A percentile compares a stretch with the other conserved stretches of the same genome.
Evolutionary conservation across 768 basidiomycete genomes (phyloP).

Genomic region (Tricholoma terreum): DNA sequence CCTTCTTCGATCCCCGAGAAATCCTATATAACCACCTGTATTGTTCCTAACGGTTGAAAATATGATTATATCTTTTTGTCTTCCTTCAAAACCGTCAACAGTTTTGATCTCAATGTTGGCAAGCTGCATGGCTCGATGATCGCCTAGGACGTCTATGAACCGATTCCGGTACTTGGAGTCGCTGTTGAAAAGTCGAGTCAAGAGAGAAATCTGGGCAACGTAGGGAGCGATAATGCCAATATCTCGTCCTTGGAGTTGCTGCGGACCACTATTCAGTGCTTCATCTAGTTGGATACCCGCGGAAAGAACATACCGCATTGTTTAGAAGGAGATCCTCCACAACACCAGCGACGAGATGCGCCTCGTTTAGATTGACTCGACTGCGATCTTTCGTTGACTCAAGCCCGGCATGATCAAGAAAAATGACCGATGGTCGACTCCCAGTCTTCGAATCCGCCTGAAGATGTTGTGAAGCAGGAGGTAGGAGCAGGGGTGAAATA

Average conservation of each 20-base stretch:
- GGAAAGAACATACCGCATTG: constrained; percentile 58
- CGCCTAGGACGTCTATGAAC: constrained; percentile 60
- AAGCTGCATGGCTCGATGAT: constrained; percentile 62
- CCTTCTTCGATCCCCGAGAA: constrained; percentile 80
- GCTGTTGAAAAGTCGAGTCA: constrained; percentile 62
- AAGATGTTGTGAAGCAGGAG: constrained; percentile 60
- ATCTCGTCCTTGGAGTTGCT: constrained; percentile 66
- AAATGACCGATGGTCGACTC: constrained; percentile 62
- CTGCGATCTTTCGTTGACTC: constrained; percentile 72
- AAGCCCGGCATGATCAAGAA: constrained; percentile 72
- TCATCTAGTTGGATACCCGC: constrained; percentile 8
- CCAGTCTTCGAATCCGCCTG: constrained; percentile 35
- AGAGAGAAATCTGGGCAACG: constrained; percentile 75
- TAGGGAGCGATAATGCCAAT: constrained; percentile 96
- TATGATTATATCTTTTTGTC: constrained; percentile 89
- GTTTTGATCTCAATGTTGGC: constrained; percentile 80
- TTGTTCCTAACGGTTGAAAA: constrained; percentile 93
- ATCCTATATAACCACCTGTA: constrained; percentile 72
- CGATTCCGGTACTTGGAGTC: constrained; percentile 51
- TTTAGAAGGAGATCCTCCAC: constrained; percentile 77
- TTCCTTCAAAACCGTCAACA: constrained; percentile 92
- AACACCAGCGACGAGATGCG: constrained; percentile 70
- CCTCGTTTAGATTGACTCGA: constrained; percentile 75
- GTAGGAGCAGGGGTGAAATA: constrained; percentile 48
- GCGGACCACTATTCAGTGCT: constrained; percentile 3